Evolutionary conservation across 768 basidiomycete species (phyloP).

Genomic region (Tulasnella sp.): DNA sequence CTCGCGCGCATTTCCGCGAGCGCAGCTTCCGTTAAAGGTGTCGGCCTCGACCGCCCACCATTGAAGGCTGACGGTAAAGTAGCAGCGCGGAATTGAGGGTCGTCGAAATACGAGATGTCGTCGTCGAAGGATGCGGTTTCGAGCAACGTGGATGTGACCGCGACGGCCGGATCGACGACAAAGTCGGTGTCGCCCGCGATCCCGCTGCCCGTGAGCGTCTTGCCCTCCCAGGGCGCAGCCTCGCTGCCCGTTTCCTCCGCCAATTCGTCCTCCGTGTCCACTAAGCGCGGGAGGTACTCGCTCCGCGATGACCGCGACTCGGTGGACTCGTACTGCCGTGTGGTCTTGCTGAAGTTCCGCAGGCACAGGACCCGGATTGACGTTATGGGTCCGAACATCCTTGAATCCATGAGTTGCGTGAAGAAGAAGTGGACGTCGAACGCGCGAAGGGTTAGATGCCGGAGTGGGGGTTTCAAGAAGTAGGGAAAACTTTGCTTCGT

Average conservation of each 20-base stretch:
- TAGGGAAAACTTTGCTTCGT: background rate
- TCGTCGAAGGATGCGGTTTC: background rate
- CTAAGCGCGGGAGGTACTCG: background rate
- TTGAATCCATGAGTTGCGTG: background rate
- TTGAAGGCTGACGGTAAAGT: background rate
- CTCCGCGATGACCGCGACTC: background rate
- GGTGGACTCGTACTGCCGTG: background rate
- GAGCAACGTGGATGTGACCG: background rate
- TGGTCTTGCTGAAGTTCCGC: constrained; percentile 1
- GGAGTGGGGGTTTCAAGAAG: background rate
- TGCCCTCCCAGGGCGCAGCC: background rate
- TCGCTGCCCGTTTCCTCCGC: background rate
- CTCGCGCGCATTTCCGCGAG: background rate
- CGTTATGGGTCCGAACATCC: background rate
- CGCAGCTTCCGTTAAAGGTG: background rate
- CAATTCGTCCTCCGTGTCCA: background rate
- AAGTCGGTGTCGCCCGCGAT: background rate
- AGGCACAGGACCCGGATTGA: background rate
- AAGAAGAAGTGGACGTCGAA: background rate
- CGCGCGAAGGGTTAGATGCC: background rate
- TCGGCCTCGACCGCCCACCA: background rate
- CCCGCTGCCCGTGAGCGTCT: background rate
- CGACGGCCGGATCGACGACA: background rate
- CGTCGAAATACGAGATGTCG: background rate
- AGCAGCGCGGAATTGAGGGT: background rate